These are phyloP conservation scores for Cairneyella variabilis DNA, from an alignment of 495 filamentous ascomycete genomes.

Conservation along the genomic window DNA sequence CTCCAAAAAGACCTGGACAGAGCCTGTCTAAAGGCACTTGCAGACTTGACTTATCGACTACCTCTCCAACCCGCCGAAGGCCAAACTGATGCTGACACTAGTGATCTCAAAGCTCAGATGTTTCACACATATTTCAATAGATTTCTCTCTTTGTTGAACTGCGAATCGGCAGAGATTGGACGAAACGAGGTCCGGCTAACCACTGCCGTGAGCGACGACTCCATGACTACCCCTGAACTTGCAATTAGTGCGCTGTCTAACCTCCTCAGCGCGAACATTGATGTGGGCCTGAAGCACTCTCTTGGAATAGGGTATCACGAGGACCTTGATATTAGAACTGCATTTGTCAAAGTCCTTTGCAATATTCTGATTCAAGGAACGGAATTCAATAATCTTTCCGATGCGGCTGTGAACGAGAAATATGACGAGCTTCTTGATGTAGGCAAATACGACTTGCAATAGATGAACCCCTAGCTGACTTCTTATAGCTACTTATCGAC, in stretches of 20 bases:
- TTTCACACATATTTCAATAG: slow-evolving; percentile 64
- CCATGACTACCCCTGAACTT: slow-evolving; percentile 46
- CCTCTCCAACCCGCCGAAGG: slow-evolving; percentile 61
- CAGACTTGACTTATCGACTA: slow-evolving; percentile 58
- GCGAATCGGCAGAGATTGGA: slow-evolving; percentile 43
- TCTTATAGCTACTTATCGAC: slow-evolving; percentile 47
- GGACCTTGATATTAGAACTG: slow-evolving; percentile 60
- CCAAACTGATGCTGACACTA: slow-evolving; percentile 56
- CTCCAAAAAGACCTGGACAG: slow-evolving; percentile 60
- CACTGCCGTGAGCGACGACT: slow-evolving; percentile 21
- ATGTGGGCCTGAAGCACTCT: slow-evolving; percentile 63
- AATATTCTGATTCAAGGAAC: slow-evolving; percentile 65
- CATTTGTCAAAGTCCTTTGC: slow-evolving; percentile 62
- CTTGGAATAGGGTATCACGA: slow-evolving; percentile 64
- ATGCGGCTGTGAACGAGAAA: slow-evolving; percentile 60
- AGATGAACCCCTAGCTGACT: not conserved
- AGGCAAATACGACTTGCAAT: slow-evolving; percentile 9
- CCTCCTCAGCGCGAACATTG: slow-evolving; percentile 62
- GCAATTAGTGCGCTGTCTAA: slow-evolving; percentile 63
- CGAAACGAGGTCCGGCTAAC: slow-evolving; percentile 36
- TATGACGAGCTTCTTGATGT: slow-evolving; percentile 59
- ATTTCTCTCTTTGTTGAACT: slow-evolving; percentile 57
- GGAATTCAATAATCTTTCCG: slow-evolving; percentile 62
- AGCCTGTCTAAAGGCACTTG: slow-evolving; percentile 56
- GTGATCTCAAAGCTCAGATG: slow-evolving; percentile 60